These are phyloP conservation scores for Ogataea pignaliae DNA, from an alignment of 805 yeast genomes.

Conservation along the genomic window DNA sequence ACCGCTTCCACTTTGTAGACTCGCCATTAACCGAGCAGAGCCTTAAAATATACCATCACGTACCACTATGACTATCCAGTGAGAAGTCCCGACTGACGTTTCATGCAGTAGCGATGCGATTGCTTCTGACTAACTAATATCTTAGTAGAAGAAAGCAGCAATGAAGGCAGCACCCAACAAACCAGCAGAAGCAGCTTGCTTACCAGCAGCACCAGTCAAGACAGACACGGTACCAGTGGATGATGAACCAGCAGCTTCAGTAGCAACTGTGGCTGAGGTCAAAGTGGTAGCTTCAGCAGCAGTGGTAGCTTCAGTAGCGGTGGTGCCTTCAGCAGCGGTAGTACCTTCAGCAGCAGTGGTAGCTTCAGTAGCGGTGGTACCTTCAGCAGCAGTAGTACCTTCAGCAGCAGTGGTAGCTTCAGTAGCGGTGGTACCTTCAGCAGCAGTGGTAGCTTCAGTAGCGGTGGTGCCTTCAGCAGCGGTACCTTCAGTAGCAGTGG, in stretches of 20 bases:
- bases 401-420: conserved; percentile 3
- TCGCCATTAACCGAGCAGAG: no score
- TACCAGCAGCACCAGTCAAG: conserved; percentile 19
- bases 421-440: conserved; percentile 1
- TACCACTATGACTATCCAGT: no score
- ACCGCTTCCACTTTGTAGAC: no score
- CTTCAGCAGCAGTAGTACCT: conserved; percentile 4
- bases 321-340: conserved; percentile 2
- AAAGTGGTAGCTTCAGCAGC: conserved; percentile 13
- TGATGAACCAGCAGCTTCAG: conserved; percentile 9
- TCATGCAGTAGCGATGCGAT: no score
- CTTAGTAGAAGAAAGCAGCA: conserved; percentile 21
- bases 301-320: conserved; percentile 4
- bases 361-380: conserved; percentile 6
- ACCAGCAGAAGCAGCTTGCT: conserved; percentile 21
- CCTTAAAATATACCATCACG: no score
- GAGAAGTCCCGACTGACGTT: no score
- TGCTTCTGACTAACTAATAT: not conserved
- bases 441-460: conserved; percentile 1
- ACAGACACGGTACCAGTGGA: conserved; percentile 14
- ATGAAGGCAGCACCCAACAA: conserved; percentile 20
- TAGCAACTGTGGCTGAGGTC: conserved; percentile 11
- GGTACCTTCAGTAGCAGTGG: conserved; percentile 3
- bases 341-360: conserved; percentile 2
- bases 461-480: conserved; percentile 1